Evolutionary conservation across 495 filamentous ascomycete species (phyloP).

Genomic region (Polyplosphaeria fusca): DNA sequence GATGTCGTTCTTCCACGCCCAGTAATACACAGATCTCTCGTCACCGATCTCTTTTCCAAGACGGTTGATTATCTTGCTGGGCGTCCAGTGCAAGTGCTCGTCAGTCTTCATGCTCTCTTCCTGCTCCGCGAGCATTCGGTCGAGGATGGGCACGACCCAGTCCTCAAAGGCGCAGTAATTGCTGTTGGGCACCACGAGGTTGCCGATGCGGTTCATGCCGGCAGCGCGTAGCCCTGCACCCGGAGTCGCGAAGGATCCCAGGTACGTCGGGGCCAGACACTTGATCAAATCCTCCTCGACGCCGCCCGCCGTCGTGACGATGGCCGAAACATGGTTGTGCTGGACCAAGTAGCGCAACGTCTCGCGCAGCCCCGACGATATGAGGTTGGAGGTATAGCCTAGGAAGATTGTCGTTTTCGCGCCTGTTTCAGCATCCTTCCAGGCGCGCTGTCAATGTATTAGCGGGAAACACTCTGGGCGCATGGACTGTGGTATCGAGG

Average conservation of each 20-base stretch:
- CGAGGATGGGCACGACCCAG: slow-evolving; percentile 90
- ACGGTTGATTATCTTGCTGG: slow-evolving; percentile 77
- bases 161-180: slow-evolving; percentile 98
- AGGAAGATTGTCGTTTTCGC: slow-evolving; percentile 87
- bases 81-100: slow-evolving; percentile 81
- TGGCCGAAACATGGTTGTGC: slow-evolving; percentile 82
- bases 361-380: slow-evolving; percentile 89
- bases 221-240: slow-evolving; percentile 74
- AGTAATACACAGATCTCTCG: slow-evolving; percentile 83
- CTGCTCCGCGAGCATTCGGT: slow-evolving; percentile 88
- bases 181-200: slow-evolving; percentile 90
- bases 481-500: slow-evolving; percentile 9
- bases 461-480: slow-evolving; percentile 26
- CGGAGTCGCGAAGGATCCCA: slow-evolving; percentile 72
- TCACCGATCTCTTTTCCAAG: slow-evolving; percentile 90
- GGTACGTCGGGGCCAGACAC: slow-evolving; percentile 88
- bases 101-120: slow-evolving; percentile 64
- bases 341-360: slow-evolving; percentile 89
- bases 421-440: slow-evolving; percentile 67
- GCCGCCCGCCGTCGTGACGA: slow-evolving; percentile 95
- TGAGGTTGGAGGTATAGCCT: slow-evolving; percentile 94
- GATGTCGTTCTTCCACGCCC: slow-evolving; percentile 90
- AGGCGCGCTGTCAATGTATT: slow-evolving; percentile 57
- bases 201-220: slow-evolving; percentile 93
- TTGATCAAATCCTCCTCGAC: slow-evolving; percentile 98